phyloP scores from a whole-genome alignment of 805 yeast genomes.

The Hyphopichia homilentoma region DNA sequence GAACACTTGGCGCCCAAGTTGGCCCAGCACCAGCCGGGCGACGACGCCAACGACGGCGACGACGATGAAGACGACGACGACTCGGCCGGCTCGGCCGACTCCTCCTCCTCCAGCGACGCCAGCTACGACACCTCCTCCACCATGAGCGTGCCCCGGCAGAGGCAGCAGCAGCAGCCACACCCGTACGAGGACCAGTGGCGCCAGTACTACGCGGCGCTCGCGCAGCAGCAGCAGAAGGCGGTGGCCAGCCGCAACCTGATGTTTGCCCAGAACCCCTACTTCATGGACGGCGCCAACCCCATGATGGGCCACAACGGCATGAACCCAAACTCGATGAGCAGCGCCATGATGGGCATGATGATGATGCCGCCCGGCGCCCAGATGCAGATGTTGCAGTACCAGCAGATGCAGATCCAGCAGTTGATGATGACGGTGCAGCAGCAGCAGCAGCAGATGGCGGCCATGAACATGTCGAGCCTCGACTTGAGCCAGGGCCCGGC shows the following conservation, averaged over 20 bases:
- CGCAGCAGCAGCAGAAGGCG: conserved; percentile 13
- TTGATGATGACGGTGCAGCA: conserved; percentile 5
- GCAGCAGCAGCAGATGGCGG: conserved; percentile 6
- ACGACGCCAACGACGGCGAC: conserved; percentile 5
- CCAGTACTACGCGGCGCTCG: conserved; percentile 29
- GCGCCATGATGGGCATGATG: not conserved
- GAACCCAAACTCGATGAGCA: not conserved
- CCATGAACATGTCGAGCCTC: conserved; percentile 1
- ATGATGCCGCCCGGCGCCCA: conserved; percentile 9
- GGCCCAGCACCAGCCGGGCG: too few species aligned
- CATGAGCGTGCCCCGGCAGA: conserved; percentile 5
- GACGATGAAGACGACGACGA: conserved; percentile 8
- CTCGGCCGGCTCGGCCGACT: too few species aligned
- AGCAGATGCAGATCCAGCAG: conserved; percentile 9
- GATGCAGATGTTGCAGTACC: conserved; percentile 14
- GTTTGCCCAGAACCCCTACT: conserved; percentile 9
- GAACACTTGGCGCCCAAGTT: too few species aligned
- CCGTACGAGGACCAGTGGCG: conserved; percentile 37
- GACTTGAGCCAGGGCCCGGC: not conserved
- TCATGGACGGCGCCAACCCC: conserved; percentile 4
- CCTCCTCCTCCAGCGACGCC: conserved; percentile 8
- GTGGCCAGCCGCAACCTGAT: not conserved
- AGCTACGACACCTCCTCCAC: conserved; percentile 1
- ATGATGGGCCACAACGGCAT: conserved; percentile 1
- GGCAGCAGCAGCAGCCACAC: conserved; percentile 26